Evolutionary conservation across 2,329 filamentous ascomycete species (phyloP), one percentile per base, ranked within the genome.

Genomic region (Pseudocercospora fijiensis): DNA sequence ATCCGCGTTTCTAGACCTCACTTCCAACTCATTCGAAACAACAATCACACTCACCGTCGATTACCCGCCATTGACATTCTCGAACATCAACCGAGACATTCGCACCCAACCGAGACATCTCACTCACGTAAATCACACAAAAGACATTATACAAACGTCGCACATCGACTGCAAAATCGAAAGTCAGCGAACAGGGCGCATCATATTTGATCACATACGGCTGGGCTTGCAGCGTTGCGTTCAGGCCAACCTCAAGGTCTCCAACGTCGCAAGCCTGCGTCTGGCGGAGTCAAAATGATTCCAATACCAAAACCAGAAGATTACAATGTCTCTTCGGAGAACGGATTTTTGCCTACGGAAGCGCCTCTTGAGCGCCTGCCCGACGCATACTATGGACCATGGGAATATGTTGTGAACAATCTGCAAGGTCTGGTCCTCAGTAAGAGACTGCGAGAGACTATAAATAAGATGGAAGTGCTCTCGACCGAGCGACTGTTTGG

Each of bases 311-410:
- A 73, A 51, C 84, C 91, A 63, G 84, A 86, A 76, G 89, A 96
- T 78, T 96, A 96, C 80, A 91, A 90, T 78, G 86, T 92, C 77
- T 91, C 90, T 69, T 81, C 85, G 65, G 82, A 87, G 62, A 87
- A 92, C 79, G 95, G 95, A 73, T 99, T 99, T 80, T 86, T 99
- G 60, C 92, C 95, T 1, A 83, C 90, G 66, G 87, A 91, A 68
- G 80, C 90, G 37, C 95, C 95, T 47, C 82, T 98, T 67, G 88
- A 91, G 66, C 82, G 86, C 61, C 86, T 99, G 13, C 90, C 92
- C 9, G 90, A 97, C 74, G 86, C 90, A 2, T 98, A 97, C 81
- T 99, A 98, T 79, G 88, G 90, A 77, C 91, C 92, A 75, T 99
- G 95, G 95, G 95, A 99, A 79, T 86, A 89, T 52, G 85, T 97